phyloP scores from a whole-genome alignment of 2,329 filamentous ascomycete genomes.

The Curvularia verruculosa region DNA sequence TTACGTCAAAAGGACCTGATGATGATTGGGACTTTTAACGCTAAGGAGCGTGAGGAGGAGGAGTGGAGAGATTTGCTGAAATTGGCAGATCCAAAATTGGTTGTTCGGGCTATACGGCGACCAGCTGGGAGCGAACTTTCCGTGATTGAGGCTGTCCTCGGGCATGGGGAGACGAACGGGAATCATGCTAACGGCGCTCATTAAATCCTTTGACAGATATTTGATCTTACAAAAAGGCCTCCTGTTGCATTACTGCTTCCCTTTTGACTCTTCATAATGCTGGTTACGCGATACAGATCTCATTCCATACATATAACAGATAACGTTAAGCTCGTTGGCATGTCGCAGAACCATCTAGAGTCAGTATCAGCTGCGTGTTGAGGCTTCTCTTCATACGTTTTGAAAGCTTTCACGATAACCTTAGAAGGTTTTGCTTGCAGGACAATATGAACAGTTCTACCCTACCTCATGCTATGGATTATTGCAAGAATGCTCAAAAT shows the following conservation, averaged over 20 bases:
- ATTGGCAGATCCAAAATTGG: background rate
- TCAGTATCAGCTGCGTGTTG: background rate
- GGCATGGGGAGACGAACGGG: background rate
- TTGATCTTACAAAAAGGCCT: background rate
- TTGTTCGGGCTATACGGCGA: background rate
- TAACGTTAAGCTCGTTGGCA: background rate
- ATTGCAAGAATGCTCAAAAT: background rate
- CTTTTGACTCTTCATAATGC: background rate
- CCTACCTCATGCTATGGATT: too few species aligned
- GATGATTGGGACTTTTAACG: slow-evolving; percentile 13
- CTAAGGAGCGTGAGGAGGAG: slow-evolving; percentile 11
- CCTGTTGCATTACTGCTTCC: background rate
- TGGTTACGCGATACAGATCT: too few species aligned
- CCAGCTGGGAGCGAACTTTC: slow-evolving; percentile 4
- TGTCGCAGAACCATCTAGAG: background rate
- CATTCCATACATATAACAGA: background rate
- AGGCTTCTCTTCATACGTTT: background rate
- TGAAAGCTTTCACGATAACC: too few species aligned
- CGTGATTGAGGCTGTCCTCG: slow-evolving; percentile 3
- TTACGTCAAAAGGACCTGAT: slow-evolving; percentile 11
- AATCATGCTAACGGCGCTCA: background rate
- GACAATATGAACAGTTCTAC: too few species aligned
- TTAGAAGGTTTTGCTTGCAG: too few species aligned
- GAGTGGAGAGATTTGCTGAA: slow-evolving; percentile 8
- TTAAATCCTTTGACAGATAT: background rate